phyloP scores from a whole-genome alignment of 495 filamentous ascomycete species.

The Neurospora hispaniola region DNA sequence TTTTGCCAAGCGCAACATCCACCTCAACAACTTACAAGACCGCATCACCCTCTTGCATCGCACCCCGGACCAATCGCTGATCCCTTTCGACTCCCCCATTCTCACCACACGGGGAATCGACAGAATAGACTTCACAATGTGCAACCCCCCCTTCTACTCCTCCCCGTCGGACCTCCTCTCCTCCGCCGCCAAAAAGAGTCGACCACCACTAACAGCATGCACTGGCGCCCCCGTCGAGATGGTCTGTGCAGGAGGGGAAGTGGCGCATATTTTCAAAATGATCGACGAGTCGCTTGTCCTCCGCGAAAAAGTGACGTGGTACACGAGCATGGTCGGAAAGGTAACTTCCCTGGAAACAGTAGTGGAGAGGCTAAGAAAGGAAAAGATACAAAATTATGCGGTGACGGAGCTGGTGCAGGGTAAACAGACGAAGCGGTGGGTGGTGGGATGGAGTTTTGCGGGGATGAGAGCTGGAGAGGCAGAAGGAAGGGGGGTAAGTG shows the following conservation, averaged over 20 bases:
- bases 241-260: conserved; percentile 76
- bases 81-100: conserved; percentile 37
- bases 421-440: conserved; percentile 74
- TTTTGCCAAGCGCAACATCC: conserved; percentile 55
- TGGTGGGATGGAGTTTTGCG: conserved; percentile 75
- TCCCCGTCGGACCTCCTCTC: conserved; percentile 57
- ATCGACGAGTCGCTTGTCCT: conserved; percentile 60
- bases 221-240: conserved; percentile 79
- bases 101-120: no score
- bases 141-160: conserved; percentile 88
- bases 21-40: conserved; percentile 48
- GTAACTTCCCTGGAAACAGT: conserved; percentile 57
- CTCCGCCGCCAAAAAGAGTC: conserved; percentile 53
- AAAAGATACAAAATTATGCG: conserved; percentile 66
- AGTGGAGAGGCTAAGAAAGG: conserved; percentile 46
- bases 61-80: conserved; percentile 38
- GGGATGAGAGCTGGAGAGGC: conserved; percentile 38
- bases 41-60: conserved; percentile 57
- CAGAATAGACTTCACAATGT: conserved; percentile 76
- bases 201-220: conserved; percentile 64
- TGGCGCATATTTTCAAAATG: conserved; percentile 67
- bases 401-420: conserved; percentile 75
- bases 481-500: not conserved
- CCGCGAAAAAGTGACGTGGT: conserved; percentile 62
- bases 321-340: conserved; percentile 86